Conservation (phyloP, 2,329 filamentous ascomycete genomes). For the Neofusicoccum umdonicola region DNA sequence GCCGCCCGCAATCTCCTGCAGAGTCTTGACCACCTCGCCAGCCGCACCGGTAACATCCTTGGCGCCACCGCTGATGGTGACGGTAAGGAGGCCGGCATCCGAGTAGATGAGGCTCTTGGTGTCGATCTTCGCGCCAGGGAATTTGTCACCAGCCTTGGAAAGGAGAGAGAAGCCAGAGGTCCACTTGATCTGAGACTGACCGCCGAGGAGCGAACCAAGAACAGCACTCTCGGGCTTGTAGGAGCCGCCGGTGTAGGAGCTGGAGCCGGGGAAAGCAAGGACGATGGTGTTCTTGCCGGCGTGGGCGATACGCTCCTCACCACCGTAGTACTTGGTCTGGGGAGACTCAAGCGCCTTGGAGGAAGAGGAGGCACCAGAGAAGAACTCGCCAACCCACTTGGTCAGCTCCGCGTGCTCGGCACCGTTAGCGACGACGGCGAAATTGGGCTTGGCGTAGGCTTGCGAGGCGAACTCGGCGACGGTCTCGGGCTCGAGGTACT, state of each 20-base stretch:
- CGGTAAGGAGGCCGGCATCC: constrained; percentile 84
- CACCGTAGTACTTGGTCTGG: constrained; percentile 85
- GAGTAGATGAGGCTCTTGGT: constrained; percentile 85
- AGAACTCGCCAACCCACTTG: constrained; percentile 94
- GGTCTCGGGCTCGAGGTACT: constrained; percentile 75
- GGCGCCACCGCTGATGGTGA: constrained; percentile 76
- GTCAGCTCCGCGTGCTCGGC: constrained; percentile 71
- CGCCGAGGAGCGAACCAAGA: constrained; percentile 84
- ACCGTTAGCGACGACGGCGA: constrained; percentile 88
- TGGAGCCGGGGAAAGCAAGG: constrained; percentile 88
- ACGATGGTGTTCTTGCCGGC: constrained; percentile 77
- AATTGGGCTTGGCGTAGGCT: constrained; percentile 85
- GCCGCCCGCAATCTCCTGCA: constrained; percentile 78
- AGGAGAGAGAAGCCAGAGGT: constrained; percentile 87
- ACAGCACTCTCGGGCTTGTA: constrained; percentile 91
- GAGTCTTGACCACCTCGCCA: constrained; percentile 71
- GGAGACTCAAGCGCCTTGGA: constrained; percentile 56
- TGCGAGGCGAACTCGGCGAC: constrained; percentile 73
- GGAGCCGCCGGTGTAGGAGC: constrained; percentile 65
- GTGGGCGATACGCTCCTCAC: constrained; percentile 85
- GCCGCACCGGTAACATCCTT: constrained; percentile 71
- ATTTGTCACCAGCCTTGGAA: constrained; percentile 69
- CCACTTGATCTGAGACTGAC: constrained; percentile 93
- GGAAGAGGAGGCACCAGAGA: constrained; percentile 64
- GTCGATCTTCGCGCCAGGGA: constrained; percentile 65